A percentile compares a stretch with the other conserved stretches of the same genome.
Conservation (phyloP, 441 rosid species). For the Pelargonium myrrhifolium region DNA sequence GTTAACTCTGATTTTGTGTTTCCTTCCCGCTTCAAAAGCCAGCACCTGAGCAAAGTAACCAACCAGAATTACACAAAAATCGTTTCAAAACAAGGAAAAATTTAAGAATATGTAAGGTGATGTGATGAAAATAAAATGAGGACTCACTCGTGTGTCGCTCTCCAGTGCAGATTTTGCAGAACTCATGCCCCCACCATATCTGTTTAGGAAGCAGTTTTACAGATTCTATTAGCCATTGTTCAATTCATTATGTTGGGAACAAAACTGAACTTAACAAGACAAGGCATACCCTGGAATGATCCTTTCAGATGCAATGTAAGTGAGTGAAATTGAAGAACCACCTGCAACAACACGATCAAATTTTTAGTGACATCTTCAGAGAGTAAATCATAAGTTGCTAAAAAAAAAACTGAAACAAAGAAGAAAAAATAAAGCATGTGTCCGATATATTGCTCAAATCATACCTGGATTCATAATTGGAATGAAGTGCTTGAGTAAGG, state of each 20-base stretch:
- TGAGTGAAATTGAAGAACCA: conserved; percentile 74
- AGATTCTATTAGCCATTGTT: conserved; percentile 9
- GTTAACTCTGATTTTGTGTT: conserved; percentile 84
- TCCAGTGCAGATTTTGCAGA: conserved; percentile 97
- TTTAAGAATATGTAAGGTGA: neutral
- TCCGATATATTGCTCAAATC: conserved; percentile 1
- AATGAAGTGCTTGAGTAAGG: conserved; percentile 70
- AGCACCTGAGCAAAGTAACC: conserved; percentile 39
- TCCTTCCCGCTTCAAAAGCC: conserved; percentile 97
- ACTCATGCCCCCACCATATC: conserved; percentile 99
- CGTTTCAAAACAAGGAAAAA: neutral
- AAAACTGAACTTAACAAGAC: neutral
- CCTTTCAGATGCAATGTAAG: conserved; percentile 91
- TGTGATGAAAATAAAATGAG: conserved; percentile 8
- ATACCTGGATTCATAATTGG: conserved; percentile 94
- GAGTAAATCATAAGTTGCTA: too few species aligned
- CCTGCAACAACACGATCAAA: conserved; percentile 23
- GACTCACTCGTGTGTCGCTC: conserved; percentile 77
- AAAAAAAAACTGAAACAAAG: neutral
- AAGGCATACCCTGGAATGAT: conserved; percentile 85
- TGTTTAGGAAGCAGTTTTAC: conserved; percentile 22
- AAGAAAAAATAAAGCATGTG: conserved; percentile 7
- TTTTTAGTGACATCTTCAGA: too few species aligned
- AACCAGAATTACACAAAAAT: neutral
- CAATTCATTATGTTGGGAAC: conserved; percentile 3